Evolutionary conservation across 805 yeast species (phyloP), one percentile per base, ranked within the genome.

Genomic region (Hanseniaspora lindneri): DNA sequence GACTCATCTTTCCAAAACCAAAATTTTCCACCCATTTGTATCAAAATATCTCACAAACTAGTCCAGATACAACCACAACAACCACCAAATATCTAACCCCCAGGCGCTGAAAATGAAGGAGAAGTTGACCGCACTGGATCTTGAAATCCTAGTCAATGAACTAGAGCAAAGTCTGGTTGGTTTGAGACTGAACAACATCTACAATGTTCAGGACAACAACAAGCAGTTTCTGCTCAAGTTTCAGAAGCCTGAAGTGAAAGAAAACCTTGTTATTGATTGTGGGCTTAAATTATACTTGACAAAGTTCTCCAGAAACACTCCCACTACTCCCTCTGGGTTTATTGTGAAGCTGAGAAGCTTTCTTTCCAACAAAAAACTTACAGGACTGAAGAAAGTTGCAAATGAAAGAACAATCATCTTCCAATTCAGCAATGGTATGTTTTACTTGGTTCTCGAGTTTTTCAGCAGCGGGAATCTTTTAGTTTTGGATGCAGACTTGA

Each of bases 391-490:
- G 54, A 94, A 87, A 55, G 75, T 89, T 4, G 80, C 78, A 0
- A 75, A 78, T 57, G 96, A 87, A 60, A 73, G 97, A 62, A 76
- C 85, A n/a, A 68, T 85, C 39, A 94, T 87, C 0, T 63, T 89
- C 39, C 78, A 84, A 52, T 89, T 89, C 64, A 78, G 88, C 39
- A 95, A 85, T 57, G 95, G 95, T 2, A 57, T 75, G 46, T 78
- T 66, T 58, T 80, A 83, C 56, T 66, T 89, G 54, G 95, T 85
- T 0, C 64, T 89, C 47, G 98, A 89, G 63, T 89, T 89, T 58
- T 89, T 88, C 67, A 83, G 96, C 60, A 96, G 96, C 2, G 98
- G 98, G 24, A 89, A 89, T 60, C 75, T 89, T 48, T 67, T 89
- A 17, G 68, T 89, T 19, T 68, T 89, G 53, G 94, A 89, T 61